phyloP scores from a whole-genome alignment of 148 eudicot genomes.

The Persicaria tinctoria region DNA sequence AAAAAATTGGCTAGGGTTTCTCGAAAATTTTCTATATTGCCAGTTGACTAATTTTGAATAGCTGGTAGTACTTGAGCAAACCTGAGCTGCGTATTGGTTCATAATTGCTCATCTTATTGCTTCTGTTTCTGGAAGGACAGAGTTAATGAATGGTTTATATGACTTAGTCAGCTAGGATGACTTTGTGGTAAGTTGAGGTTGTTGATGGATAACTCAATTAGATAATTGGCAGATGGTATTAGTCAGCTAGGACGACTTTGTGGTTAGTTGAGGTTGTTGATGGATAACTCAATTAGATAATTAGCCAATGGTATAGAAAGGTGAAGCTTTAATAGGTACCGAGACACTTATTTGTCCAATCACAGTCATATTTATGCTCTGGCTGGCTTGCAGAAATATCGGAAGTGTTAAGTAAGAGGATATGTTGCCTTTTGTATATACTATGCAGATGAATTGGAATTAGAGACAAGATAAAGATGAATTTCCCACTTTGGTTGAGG shows the following conservation, averaged over 20 bases:
- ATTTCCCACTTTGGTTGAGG: not conserved
- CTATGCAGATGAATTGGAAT: not conserved
- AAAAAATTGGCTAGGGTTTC: too few relatives aligned
- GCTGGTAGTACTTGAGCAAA: not conserved
- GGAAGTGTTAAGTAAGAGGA: not conserved
- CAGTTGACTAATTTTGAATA: not conserved
- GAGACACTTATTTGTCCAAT: too few relatives aligned
- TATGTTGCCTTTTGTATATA: not conserved
- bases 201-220: too few relatives aligned
- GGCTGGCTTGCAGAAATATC: not conserved
- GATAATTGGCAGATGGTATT: too few relatives aligned
- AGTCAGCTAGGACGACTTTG: too few relatives aligned
- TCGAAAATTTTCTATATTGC: not conserved
- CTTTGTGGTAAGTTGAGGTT: too few relatives aligned
- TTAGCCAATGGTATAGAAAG: not conserved
- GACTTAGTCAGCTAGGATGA: too few relatives aligned
- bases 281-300: too few relatives aligned
- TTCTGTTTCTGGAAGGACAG: not conserved
- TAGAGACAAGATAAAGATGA: not conserved
- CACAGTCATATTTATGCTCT: too few relatives aligned
- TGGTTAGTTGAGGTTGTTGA: too few relatives aligned
- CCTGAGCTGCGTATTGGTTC: not conserved
- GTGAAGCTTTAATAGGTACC: too few relatives aligned
- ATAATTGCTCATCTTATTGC: not conserved
- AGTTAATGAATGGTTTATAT: not conserved